Conservation (phyloP, 2,329 filamentous ascomycete species). For the Aureobasidium namibiae region DNA sequence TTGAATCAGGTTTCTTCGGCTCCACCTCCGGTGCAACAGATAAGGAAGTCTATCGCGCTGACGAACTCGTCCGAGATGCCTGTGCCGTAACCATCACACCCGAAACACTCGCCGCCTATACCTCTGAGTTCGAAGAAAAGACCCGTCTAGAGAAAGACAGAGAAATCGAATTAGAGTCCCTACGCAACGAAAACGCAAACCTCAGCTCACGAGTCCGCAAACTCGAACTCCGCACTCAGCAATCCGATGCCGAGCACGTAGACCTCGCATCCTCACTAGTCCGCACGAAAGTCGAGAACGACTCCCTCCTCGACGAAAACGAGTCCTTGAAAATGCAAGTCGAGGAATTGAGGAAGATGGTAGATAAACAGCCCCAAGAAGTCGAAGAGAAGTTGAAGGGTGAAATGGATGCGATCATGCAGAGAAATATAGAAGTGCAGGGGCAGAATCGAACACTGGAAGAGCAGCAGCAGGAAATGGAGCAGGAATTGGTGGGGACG, state of each 20-base stretch:
- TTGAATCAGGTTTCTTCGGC: conserved; percentile 96
- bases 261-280: conserved; percentile 86
- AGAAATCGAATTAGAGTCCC: conserved; percentile 68
- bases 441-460: conserved; percentile 85
- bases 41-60: conserved; percentile 91
- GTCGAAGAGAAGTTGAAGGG: conserved; percentile 72
- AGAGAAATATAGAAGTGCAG: conserved; percentile 85
- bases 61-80: conserved; percentile 86
- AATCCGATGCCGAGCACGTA: conserved; percentile 83
- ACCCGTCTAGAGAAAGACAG: conserved; percentile 72
- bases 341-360: conserved; percentile 72
- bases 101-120: conserved; percentile 73
- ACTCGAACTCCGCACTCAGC: conserved; percentile 80
- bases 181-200: conserved; percentile 58
- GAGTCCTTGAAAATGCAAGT: conserved; percentile 82
- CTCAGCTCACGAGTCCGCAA: conserved; percentile 70
- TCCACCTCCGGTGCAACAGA: conserved; percentile 72
- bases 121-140: conserved; percentile 86
- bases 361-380: conserved; percentile 82
- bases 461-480: conserved; percentile 84
- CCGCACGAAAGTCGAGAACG: conserved; percentile 85
- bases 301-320: conserved; percentile 80
- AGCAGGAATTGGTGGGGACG: conserved; percentile 81
- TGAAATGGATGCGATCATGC: conserved; percentile 88
- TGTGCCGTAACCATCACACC: conserved; percentile 79